phyloP scores from a whole-genome alignment of 352 stramenopile species.

The Poterioochromonas sp. region DNA sequence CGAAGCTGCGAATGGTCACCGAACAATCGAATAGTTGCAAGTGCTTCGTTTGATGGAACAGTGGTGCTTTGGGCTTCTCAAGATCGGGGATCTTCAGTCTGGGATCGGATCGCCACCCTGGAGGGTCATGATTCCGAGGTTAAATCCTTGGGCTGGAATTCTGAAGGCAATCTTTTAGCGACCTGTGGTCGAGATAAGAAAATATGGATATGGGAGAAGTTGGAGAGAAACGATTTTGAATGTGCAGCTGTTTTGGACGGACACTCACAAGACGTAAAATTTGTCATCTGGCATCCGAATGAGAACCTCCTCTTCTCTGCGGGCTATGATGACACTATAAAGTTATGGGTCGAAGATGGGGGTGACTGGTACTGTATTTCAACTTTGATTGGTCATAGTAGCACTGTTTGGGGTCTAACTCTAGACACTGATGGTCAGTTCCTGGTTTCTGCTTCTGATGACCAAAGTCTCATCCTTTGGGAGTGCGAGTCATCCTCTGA shows the following conservation, averaged over 20 bases:
- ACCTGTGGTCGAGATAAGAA: constrained; percentile 96
- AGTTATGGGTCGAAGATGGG: constrained; percentile 83
- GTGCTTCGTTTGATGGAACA: constrained; percentile 89
- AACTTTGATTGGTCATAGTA: constrained; percentile 76
- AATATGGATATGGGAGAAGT: constrained; percentile 94
- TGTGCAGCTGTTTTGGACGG: constrained; percentile 89
- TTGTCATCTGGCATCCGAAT: constrained; percentile 76
- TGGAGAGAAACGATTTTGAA: constrained; percentile 78
- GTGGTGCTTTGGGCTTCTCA: constrained; percentile 84
- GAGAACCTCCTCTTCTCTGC: constrained; percentile 68
- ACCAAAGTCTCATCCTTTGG: constrained; percentile 84
- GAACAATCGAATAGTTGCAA: constrained; percentile 61
- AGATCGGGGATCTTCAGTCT: constrained; percentile 51
- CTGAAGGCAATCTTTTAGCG: constrained; percentile 79
- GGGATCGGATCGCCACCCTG: constrained; percentile 85
- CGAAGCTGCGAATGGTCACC: constrained; percentile 81
- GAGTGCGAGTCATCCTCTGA: constrained; percentile 56
- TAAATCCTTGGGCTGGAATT: constrained; percentile 89
- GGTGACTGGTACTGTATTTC: constrained; percentile 93
- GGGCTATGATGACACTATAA: constrained; percentile 92
- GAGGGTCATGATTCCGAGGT: constrained; percentile 97
- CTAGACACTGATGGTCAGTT: constrained; percentile 61
- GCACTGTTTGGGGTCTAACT: constrained; percentile 85
- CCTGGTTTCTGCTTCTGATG: constrained; percentile 76
- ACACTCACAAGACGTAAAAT: constrained; percentile 93